Conservation (phyloP, 768 basidiomycete genomes). For the Chalciporus sphaerocephalus region DNA sequence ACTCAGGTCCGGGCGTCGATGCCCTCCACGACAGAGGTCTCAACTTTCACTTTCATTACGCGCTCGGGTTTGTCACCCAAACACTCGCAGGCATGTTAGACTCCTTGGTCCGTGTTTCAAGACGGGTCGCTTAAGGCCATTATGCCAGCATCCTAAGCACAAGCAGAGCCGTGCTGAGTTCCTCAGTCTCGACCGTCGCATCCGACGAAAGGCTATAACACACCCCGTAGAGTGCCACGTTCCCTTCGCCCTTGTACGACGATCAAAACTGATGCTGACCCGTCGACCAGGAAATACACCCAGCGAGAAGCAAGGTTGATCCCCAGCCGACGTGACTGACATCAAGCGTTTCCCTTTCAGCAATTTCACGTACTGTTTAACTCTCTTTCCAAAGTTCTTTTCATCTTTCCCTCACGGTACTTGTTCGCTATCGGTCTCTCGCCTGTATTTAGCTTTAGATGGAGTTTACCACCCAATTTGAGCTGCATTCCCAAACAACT, state of each 20-base stretch:
- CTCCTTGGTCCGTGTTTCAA: constrained; percentile 86
- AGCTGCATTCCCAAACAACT: no score
- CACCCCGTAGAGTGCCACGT: constrained; percentile 10
- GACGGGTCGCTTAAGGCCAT: constrained; percentile 78
- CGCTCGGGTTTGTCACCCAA: constrained; percentile 67
- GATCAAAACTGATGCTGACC: constrained; percentile 67
- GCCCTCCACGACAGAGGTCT: constrained; percentile 60
- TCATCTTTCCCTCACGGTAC: no score
- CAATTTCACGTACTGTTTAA: no score
- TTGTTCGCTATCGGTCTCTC: no score
- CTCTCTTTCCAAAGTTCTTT: no score
- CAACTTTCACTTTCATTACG: constrained; percentile 71
- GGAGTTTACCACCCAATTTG: no score
- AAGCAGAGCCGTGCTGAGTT: constrained; percentile 34
- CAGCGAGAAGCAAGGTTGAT: no score
- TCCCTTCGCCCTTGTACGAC: constrained; percentile 38
- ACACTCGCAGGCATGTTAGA: constrained; percentile 81
- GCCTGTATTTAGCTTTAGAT: no score
- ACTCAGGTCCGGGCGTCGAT: constrained; percentile 71
- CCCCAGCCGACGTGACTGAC: no score
- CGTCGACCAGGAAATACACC: no score
- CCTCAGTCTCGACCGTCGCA: constrained; percentile 8
- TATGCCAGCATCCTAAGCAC: constrained; percentile 73
- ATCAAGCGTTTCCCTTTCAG: no score
- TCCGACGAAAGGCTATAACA: constrained; percentile 12